phyloP scores from a whole-genome alignment of 108 stramenopile species.

The Skeletonema costatum region DNA sequence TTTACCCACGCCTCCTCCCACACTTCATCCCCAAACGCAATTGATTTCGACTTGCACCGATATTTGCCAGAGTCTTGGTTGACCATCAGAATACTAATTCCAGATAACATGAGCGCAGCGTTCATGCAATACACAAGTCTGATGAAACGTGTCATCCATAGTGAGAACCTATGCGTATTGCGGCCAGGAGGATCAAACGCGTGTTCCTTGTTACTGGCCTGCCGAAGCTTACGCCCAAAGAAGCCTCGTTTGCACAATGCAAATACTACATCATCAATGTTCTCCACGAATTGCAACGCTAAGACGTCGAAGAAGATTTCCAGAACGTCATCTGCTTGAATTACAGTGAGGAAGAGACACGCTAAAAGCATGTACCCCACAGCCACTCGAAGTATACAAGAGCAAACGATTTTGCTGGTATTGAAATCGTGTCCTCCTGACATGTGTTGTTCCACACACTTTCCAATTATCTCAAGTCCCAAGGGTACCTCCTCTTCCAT shows the following conservation, averaged over 20 bases:
- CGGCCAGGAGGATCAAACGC: background rate
- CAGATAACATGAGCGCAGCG: background rate
- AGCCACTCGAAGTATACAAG: constrained; percentile 6
- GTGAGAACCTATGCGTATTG: background rate
- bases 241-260: constrained; percentile 26
- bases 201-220: constrained; percentile 14
- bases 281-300: constrained; percentile 10
- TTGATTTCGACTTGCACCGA: constrained; percentile 6
- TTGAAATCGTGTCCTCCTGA: no score
- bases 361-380: constrained; percentile 37
- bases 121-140: constrained; percentile 1
- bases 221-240: constrained; percentile 19
- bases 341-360: constrained; percentile 22
- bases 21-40: constrained; percentile 22
- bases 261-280: constrained; percentile 29
- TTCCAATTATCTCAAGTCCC: constrained; percentile 18
- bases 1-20: constrained; percentile 29
- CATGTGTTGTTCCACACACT: background rate
- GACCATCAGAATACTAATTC: no score
- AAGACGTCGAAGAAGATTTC: constrained; percentile 34
- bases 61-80: constrained; percentile 6
- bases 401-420: background rate
- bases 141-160: background rate
- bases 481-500: constrained; percentile 15
- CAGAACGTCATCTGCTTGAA: constrained; percentile 26